Conservation (phyloP, 208 protist genomes). For the Hexamita inflata region DNA sequence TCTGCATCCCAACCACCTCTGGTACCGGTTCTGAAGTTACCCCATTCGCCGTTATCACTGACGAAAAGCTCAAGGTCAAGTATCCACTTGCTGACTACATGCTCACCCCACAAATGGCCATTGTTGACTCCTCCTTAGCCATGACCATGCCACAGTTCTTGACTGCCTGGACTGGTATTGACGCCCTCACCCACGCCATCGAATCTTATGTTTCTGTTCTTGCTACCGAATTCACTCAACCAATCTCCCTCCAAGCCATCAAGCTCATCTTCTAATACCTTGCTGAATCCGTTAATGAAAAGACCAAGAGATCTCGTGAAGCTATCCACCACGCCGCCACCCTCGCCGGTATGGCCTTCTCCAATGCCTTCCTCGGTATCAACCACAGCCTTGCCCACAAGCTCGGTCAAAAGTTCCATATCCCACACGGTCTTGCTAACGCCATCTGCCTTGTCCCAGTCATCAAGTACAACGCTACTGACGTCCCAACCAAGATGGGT, state of each 20-base stretch:
- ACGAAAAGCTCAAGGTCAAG: constrained; percentile 38
- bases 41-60: constrained; percentile 57
- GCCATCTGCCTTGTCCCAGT: constrained; percentile 54
- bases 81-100: constrained; percentile 50
- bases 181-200: constrained; percentile 61
- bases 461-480: constrained; percentile 38
- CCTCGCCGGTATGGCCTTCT: constrained; percentile 62
- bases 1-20: constrained; percentile 58
- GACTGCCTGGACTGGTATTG: constrained; percentile 60
- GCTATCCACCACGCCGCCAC: constrained; percentile 57
- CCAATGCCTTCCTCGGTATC: constrained; percentile 62
- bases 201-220: constrained; percentile 54
- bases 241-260: constrained; percentile 45
- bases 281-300: constrained; percentile 47
- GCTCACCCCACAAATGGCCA: constrained; percentile 54
- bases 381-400: constrained; percentile 60
- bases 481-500: constrained; percentile 34
- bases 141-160: constrained; percentile 56
- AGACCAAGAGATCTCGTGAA: constrained; percentile 50
- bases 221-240: constrained; percentile 50
- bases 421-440: constrained; percentile 61
- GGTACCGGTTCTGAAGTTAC: constrained; percentile 66
- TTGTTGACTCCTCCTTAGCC: constrained; percentile 60
- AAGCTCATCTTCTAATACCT: constrained; percentile 53
- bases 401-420: constrained; percentile 56